These are phyloP conservation scores for Phtheirospermum japonicum DNA, from an alignment of 257 asterid genomes.

Conservation along the genomic window DNA sequence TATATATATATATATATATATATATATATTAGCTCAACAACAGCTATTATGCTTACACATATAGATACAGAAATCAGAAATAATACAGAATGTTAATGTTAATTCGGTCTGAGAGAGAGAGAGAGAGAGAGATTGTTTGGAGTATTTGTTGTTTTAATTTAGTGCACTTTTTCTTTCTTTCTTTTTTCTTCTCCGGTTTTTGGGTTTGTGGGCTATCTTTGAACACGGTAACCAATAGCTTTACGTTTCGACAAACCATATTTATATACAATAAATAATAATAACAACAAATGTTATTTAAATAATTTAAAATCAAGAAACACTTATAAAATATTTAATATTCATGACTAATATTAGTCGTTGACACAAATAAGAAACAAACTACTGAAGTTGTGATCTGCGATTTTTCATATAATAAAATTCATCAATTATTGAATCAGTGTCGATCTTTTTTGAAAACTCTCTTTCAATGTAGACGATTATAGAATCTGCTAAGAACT, in stretches of 20 bases:
- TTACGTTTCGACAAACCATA: conserved; percentile 42
- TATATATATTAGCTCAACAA: conserved; percentile 8
- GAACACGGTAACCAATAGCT: conserved; percentile 67
- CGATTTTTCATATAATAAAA: too few species aligned
- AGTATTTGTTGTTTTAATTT: background rate
- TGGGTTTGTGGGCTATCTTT: conserved; percentile 43
- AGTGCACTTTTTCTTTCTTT: background rate
- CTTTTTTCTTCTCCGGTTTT: conserved; percentile 28
- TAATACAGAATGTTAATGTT: background rate
- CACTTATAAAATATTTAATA: too few species aligned
- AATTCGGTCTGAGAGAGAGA: conserved; percentile 12
- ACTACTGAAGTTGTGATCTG: too few species aligned
- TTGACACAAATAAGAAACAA: too few species aligned
- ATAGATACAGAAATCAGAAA: conserved; percentile 5
- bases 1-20: too few species aligned
- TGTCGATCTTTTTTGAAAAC: too few species aligned
- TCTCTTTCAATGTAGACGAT: too few species aligned
- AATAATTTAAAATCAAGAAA: too few species aligned
- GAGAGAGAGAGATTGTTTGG: conserved; percentile 8
- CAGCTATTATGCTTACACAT: conserved; percentile 19
- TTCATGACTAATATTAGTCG: too few species aligned
- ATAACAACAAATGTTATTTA: conserved; percentile 2
- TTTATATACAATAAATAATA: too few species aligned
- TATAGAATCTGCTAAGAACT: too few species aligned
- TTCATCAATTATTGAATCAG: too few species aligned